A percentile compares a stretch with the other conserved stretches of the same genome.
Evolutionary conservation across 2,329 filamentous ascomycete species (phyloP).

Genomic region (Hypomyces perniciosus): DNA sequence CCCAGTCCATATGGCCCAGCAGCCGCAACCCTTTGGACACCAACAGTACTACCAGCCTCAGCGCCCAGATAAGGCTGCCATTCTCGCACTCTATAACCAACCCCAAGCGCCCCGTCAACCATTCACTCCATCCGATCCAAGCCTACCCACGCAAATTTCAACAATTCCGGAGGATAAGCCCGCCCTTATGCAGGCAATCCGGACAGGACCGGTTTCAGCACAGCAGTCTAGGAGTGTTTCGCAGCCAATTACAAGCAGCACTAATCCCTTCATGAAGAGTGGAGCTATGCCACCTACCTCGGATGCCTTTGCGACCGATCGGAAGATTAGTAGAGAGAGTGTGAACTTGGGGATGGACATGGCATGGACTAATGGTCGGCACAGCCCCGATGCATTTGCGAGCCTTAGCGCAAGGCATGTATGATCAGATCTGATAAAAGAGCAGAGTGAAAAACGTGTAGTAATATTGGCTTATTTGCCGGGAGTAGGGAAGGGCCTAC

Average conservation of each 20-base stretch:
- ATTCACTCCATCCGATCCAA: constrained; percentile 24
- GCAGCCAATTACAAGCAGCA: constrained; percentile 36
- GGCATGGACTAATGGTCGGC: constrained; percentile 62
- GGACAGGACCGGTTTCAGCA: constrained; percentile 21
- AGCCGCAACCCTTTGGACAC: constrained; percentile 25
- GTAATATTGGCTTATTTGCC: constrained; percentile 8
- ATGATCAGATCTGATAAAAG: constrained; percentile 27
- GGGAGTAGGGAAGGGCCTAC: constrained; percentile 1
- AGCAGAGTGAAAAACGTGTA: background rate
- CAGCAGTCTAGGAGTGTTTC: constrained; percentile 25
- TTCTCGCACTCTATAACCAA: constrained; percentile 68
- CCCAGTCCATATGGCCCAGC: constrained; percentile 21
- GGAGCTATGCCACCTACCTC: constrained; percentile 19
- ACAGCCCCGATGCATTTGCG: constrained; percentile 75
- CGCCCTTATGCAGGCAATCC: constrained; percentile 20
- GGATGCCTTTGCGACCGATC: constrained; percentile 39
- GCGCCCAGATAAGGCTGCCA: constrained; percentile 63
- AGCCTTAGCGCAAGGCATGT: constrained; percentile 60
- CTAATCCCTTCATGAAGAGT: constrained; percentile 52
- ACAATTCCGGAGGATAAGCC: constrained; percentile 26
- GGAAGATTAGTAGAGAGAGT: constrained; percentile 58
- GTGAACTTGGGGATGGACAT: constrained; percentile 59
- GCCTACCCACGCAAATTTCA: constrained; percentile 22
- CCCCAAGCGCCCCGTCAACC: constrained; percentile 44
- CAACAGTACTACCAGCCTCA: constrained; percentile 34